Percentiles rank a stretch among this genome's conserved stretches.
Evolutionary conservation across 2,329 filamentous ascomycete species (phyloP).

Genomic region (Trichoderma sp.): DNA sequence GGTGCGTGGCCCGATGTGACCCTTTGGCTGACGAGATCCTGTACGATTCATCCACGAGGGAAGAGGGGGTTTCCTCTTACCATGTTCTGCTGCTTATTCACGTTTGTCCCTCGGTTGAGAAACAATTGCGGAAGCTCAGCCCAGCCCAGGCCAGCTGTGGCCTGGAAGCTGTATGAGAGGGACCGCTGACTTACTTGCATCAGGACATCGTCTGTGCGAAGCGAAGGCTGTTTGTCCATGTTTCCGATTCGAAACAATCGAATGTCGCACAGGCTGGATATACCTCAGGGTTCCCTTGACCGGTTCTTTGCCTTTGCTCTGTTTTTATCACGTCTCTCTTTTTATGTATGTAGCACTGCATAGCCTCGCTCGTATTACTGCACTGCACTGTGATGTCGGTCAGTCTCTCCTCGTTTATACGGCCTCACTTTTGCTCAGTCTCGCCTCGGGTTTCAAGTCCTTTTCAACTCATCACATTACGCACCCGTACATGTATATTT

Average conservation of each 20-base stretch:
- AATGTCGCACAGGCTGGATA: not conserved
- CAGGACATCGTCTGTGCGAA: conserved; percentile 9
- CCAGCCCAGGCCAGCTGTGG: no score
- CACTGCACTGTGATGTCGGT: not conserved
- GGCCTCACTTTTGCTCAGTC: not conserved
- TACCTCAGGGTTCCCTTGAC: not conserved
- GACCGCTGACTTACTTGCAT: conserved; percentile 3
- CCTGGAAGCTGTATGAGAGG: not conserved
- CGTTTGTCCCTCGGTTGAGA: not conserved
- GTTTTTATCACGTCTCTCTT: not conserved
- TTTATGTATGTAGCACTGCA: not conserved
- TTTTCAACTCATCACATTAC: not conserved
- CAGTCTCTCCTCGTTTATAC: not conserved
- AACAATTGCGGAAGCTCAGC: not conserved
- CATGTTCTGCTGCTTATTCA: not conserved
- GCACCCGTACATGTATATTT: not conserved
- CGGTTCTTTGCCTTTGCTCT: not conserved
- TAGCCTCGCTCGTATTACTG: not conserved
- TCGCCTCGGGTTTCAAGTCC: not conserved
- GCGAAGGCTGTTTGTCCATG: not conserved
- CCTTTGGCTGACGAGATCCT: not conserved
- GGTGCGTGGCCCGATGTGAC: conserved; percentile 21
- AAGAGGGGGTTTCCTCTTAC: not conserved
- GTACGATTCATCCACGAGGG: not conserved
- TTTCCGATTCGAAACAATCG: conserved; percentile 15